A percentile compares a stretch with the other conserved stretches of the same genome.
Conservation (phyloP, 257 asterid species). For the Pogostemon cablin region DNA sequence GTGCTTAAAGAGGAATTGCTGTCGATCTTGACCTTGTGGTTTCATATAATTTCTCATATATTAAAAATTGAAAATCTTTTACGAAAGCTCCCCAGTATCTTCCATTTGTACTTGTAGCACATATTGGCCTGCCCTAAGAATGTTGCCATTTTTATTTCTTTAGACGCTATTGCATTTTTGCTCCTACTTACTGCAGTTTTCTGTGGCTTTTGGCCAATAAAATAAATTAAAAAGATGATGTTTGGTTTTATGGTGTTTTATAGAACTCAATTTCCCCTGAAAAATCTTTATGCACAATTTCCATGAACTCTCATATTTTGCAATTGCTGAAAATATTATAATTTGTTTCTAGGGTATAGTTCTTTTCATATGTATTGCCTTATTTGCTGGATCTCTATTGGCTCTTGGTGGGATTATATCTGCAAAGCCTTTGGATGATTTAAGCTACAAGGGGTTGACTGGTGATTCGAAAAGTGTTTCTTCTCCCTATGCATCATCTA, state of each 20-base stretch:
- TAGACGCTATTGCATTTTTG: neutral
- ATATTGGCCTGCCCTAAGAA: neutral
- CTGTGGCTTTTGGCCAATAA: neutral
- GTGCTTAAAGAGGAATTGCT: conserved; percentile 11
- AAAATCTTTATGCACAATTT: neutral
- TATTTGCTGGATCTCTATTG: conserved; percentile 84
- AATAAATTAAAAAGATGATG: neutral
- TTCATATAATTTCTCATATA: conserved; percentile 4
- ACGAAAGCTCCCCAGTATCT: neutral
- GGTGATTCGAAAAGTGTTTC: conserved; percentile 64
- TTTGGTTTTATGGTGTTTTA: conserved; percentile 15
- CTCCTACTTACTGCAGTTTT: conserved; percentile 6
- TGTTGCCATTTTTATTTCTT: too few relatives aligned
- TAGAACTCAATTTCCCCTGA: neutral
- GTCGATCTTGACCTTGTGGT: conserved; percentile 17
- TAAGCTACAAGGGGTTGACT: conserved; percentile 75
- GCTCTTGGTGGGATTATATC: conserved; percentile 95
- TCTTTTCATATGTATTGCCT: conserved; percentile 70
- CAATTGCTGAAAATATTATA: conserved; percentile 24
- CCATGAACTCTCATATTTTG: conserved; percentile 24
- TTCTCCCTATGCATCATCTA: conserved; percentile 91
- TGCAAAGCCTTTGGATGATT: conserved; percentile 95
- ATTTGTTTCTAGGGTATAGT: conserved; percentile 63
- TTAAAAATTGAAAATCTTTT: neutral
- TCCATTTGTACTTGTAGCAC: neutral